A percentile compares a stretch with the other conserved stretches of the same genome.
Evolutionary conservation across 202 grass and related monocot species (phyloP).

Genomic region (Carex arenaria): DNA sequence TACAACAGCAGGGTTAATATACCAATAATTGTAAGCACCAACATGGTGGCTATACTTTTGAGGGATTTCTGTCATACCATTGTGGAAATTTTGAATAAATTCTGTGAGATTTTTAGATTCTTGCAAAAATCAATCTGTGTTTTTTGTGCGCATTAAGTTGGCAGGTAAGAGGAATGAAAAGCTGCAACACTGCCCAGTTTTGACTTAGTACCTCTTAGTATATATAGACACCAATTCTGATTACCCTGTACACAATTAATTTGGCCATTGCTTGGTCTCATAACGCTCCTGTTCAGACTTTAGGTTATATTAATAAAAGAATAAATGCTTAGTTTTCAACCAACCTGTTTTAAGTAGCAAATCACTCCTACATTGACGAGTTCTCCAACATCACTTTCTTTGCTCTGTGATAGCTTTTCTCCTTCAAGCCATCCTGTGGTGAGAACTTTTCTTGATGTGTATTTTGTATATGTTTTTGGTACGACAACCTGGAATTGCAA

Average conservation of each 20-base stretch:
- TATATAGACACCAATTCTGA: background rate
- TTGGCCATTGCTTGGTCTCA: background rate
- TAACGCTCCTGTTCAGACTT: background rate
- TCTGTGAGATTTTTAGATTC: background rate
- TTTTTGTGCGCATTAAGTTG: background rate
- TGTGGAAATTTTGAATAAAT: background rate
- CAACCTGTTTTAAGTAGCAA: slow-evolving; percentile 98
- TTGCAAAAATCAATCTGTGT: background rate
- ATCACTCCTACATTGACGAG: slow-evolving; percentile 95
- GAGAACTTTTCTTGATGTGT: slow-evolving; percentile 95
- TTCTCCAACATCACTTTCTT: slow-evolving; percentile 81
- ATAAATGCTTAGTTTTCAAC: background rate
- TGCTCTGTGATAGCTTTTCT: slow-evolving; percentile 94
- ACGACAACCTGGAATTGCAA: slow-evolving; percentile 63
- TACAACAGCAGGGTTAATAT: background rate
- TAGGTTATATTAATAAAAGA: background rate
- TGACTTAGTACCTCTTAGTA: background rate
- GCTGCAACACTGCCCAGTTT: background rate
- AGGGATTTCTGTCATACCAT: background rate
- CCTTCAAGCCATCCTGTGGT: slow-evolving; percentile 88
- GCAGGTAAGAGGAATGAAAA: background rate
- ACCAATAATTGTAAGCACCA: background rate
- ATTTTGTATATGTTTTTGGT: slow-evolving; percentile 80
- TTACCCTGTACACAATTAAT: background rate
- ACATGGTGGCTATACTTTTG: background rate